A percentile compares a stretch with the other conserved stretches of the same genome.
phyloP scores from a whole-genome alignment of 192 early-diverging fungal species.

The Backusella macrospora region DNA sequence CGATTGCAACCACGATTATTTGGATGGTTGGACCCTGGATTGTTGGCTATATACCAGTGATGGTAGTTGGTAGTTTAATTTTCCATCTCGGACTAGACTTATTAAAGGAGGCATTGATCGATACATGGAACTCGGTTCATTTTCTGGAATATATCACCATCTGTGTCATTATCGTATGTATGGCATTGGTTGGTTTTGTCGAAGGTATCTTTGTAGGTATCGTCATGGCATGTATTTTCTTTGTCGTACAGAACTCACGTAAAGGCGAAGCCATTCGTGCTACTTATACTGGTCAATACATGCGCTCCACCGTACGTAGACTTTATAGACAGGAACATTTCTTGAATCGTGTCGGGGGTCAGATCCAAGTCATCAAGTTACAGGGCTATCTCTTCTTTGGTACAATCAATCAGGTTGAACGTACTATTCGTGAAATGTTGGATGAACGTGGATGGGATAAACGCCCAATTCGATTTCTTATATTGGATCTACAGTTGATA shows the following conservation, averaged over 20 bases:
- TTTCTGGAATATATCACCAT: conserved; percentile 92
- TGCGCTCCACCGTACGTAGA: conserved; percentile 87
- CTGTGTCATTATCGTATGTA: conserved; percentile 77
- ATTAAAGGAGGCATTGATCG: conserved; percentile 86
- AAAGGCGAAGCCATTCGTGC: conserved; percentile 64
- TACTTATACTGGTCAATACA: conserved; percentile 65
- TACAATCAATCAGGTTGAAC: conserved; percentile 83
- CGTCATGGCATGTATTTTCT: conserved; percentile 92
- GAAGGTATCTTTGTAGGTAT: conserved; percentile 96
- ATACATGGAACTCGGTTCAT: conserved; percentile 85
- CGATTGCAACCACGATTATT: conserved; percentile 69
- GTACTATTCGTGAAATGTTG: conserved; percentile 66
- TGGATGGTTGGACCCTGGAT: conserved; percentile 86
- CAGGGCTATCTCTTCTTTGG: conserved; percentile 99
- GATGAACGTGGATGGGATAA: conserved; percentile 65
- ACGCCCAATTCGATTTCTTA: conserved; percentile 81
- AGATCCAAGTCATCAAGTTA: conserved; percentile 86
- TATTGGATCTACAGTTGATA: conserved; percentile 87
- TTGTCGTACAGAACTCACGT: conserved; percentile 79
- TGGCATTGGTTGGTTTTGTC: conserved; percentile 94
- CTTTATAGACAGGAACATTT: conserved; percentile 88
- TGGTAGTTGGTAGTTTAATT: conserved; percentile 94
- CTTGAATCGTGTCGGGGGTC: conserved; percentile 78
- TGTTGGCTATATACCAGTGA: conserved; percentile 90
- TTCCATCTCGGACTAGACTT: conserved; percentile 96